phyloP scores from a whole-genome alignment of 169 alveolate species.

The Pseudocohnilembus persalinus region DNA sequence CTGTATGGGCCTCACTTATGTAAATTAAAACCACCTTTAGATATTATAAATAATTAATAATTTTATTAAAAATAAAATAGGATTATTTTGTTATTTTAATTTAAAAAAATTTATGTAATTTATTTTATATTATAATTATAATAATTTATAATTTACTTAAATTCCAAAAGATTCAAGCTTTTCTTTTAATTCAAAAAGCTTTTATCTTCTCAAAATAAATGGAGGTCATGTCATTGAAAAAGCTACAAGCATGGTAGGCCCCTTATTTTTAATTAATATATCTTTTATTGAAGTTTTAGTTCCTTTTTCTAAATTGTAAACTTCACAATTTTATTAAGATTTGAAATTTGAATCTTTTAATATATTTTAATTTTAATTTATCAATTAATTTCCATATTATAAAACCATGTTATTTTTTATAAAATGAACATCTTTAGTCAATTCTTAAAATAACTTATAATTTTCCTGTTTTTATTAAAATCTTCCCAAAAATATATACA shows the following conservation, averaged over 20 bases:
- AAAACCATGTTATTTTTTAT: not conserved
- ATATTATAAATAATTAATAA: no score
- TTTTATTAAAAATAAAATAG: no score
- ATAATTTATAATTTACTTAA: not conserved
- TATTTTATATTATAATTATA: no score
- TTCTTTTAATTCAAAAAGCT: not conserved
- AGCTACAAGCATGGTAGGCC: not conserved
- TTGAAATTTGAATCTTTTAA: no score
- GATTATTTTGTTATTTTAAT: no score
- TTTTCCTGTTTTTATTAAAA: not conserved
- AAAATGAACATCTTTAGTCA: not conserved
- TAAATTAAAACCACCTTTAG: not conserved
- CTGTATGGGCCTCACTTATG: not conserved
- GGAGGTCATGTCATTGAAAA: not conserved
- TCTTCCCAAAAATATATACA: not conserved
- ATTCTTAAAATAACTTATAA: no score
- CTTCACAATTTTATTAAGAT: not conserved
- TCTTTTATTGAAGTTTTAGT: not conserved
- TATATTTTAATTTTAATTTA: no score
- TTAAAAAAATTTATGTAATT: no score
- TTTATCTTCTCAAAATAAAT: not conserved
- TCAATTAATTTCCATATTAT: no score
- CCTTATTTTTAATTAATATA: not conserved
- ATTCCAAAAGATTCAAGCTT: not conserved
- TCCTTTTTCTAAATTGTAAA: no score